Base-by-base conservation (phyloP, 768 basidiomycete species). In the Collybiopsis confluens region DNA sequence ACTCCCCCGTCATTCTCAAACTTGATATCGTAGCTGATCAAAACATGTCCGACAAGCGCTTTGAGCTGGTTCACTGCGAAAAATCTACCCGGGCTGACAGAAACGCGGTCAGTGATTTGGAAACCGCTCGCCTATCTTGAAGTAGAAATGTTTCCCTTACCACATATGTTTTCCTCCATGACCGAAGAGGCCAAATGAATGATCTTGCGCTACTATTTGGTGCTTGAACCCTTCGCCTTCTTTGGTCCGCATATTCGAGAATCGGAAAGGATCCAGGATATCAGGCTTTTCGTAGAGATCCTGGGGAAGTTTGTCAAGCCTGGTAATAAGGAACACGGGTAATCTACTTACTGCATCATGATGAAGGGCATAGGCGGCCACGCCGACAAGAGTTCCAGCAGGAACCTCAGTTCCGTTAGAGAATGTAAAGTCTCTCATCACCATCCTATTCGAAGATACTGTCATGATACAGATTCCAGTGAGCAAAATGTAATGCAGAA, bases 381-480 rank as follows among this genome's bases (percentile, higher is more conserved):
- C 40, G 18, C 33, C 10, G 7, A 60, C 37, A 13, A 58, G 44
- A 3, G 30, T 38, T 18, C 59, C 59, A 23, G 50, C 45, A 33
- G 59, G 59, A 16, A 60, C 42, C 13, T 42, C 45, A 13, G 60
- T 59, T 16, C 60, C 60, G 37, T 61, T 46, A 5, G 60, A 59
- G 40, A 61, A 61, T 4, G 45, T 44, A 30, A 59, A 61, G 24
- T 55, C 54, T 23, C 27, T 20, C 36, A 59, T 37, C 6, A 42
- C 54, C 42, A 57, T 42, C 15, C 60, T 51, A 18, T 24, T 38
- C 46, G 58, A 56, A 50, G 58, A 6, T 46, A 56, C 27, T 59
- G 54, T 15, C 60, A 28, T 49, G 42, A 56, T 52, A n/a, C 54
- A 54, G 28, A 44, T 48, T 38, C 52, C 55, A 21, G 53, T 52